A percentile compares a stretch with the other conserved stretches of the same genome.
Conservation (phyloP, 2,329 filamentous ascomycete species). For the Neopestalotiopsis sp. region DNA sequence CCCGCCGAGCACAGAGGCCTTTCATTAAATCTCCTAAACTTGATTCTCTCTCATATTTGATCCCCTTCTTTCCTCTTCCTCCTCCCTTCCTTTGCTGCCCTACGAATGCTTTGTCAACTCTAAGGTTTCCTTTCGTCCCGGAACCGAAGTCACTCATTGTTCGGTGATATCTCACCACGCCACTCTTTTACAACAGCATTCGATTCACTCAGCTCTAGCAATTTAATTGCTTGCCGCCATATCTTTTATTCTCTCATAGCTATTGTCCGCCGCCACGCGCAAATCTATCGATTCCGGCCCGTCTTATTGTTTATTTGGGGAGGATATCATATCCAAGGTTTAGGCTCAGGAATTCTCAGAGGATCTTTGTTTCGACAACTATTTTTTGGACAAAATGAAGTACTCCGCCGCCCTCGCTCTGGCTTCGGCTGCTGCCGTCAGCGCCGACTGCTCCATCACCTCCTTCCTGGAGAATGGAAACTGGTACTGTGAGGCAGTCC, state of each 20-base stretch:
- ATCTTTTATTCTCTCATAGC: constrained; percentile 25
- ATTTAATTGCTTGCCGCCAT: constrained; percentile 28
- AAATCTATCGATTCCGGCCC: neutral
- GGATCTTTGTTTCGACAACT: neutral
- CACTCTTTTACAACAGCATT: constrained; percentile 33
- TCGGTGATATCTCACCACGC: constrained; percentile 35
- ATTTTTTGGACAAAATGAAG: constrained; percentile 19
- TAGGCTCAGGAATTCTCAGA: neutral
- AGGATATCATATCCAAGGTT: neutral
- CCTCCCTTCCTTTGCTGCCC: neutral
- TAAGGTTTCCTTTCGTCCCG: constrained; percentile 27
- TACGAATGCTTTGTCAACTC: constrained; percentile 18
- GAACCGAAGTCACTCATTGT: constrained; percentile 36
- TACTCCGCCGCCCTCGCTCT: constrained; percentile 20
- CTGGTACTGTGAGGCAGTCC: constrained; percentile 69
- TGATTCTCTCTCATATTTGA: constrained; percentile 12
- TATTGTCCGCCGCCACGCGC: constrained; percentile 17
- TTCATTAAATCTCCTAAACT: constrained; percentile 15
- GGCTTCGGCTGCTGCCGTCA: constrained; percentile 20
- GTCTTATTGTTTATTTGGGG: constrained; percentile 1
- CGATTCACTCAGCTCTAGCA: constrained; percentile 24
- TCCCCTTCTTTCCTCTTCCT: constrained; percentile 8
- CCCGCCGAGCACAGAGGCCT: neutral
- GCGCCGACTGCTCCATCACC: constrained; percentile 17
- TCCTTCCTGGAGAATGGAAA: constrained; percentile 55